phyloP scores from a whole-genome alignment of 2,329 filamentous ascomycete species.

The Pseudogymnoascus sp. region DNA sequence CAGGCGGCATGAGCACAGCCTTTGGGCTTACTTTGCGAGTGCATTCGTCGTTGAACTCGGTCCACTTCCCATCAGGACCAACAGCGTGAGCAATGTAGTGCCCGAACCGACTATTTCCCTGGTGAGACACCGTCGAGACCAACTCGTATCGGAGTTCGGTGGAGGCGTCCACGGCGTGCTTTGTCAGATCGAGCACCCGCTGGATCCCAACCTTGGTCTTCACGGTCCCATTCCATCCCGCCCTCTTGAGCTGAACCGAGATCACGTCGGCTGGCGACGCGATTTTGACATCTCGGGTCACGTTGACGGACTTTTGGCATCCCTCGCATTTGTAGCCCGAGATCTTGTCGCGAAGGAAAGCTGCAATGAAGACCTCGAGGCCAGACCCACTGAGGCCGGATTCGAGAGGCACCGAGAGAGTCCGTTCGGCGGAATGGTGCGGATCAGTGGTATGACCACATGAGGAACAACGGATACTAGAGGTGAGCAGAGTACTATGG shows the following conservation, averaged over 20 bases:
- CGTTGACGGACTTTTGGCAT: constrained; percentile 13
- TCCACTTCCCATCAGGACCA: constrained; percentile 14
- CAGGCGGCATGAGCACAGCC: background rate
- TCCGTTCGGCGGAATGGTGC: constrained; percentile 18
- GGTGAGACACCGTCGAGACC: constrained; percentile 24
- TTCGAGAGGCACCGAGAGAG: constrained; percentile 21
- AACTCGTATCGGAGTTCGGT: constrained; percentile 23
- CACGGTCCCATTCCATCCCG: constrained; percentile 16
- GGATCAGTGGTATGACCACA: constrained; percentile 20
- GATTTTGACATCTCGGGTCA: constrained; percentile 15
- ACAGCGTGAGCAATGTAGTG: constrained; percentile 18
- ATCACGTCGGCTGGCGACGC: constrained; percentile 21
- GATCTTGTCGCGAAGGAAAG: constrained; percentile 19
- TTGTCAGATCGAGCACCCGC: constrained; percentile 19
- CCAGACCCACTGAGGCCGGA: constrained; percentile 14
- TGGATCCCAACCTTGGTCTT: constrained; percentile 17
- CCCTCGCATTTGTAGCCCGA: constrained; percentile 22
- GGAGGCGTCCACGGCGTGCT: constrained; percentile 13
- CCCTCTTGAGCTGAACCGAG: constrained; percentile 23
- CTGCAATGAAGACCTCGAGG: constrained; percentile 18
- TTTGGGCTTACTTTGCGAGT: background rate
- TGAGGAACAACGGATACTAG: constrained; percentile 18
- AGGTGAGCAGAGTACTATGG: constrained; percentile 13
- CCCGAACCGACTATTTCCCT: constrained; percentile 11
- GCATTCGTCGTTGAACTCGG: constrained; percentile 15